phyloP scores from a whole-genome alignment of 2,329 filamentous ascomycete species.

The Cryphonectria naterciae region DNA sequence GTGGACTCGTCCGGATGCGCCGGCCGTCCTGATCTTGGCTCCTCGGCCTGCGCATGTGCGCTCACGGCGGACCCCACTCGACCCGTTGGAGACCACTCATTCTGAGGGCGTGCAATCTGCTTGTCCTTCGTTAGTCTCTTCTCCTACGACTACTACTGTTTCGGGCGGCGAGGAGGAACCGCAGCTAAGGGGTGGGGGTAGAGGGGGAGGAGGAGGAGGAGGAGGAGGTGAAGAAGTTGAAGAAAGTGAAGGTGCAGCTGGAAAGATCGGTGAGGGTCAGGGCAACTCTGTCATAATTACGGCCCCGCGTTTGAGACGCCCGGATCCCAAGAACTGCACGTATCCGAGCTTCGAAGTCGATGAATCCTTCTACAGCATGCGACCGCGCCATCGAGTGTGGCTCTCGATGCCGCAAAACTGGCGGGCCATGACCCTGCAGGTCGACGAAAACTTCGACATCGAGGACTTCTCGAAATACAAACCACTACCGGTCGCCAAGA shows the following conservation, averaged over 20 bases:
- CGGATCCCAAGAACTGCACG: not conserved
- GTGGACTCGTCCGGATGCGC: not conserved
- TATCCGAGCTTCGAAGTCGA: conserved; percentile 1
- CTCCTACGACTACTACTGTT: not conserved
- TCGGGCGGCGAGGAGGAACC: not conserved
- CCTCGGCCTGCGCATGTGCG: conserved; percentile 12
- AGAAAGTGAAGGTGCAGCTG: not conserved
- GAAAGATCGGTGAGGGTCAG: not conserved
- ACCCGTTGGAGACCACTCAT: not conserved
- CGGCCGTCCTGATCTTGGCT: conserved; percentile 5
- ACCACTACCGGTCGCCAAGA: not conserved
- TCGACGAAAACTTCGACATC: conserved; percentile 8
- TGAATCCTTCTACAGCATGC: not conserved
- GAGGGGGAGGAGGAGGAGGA: not conserved
- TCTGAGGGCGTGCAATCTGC: not conserved
- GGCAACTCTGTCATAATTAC: not conserved
- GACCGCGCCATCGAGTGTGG: not conserved
- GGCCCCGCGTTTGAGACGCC: conserved; percentile 1
- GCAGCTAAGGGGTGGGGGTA: not conserved
- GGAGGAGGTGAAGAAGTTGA: not conserved
- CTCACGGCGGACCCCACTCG: not conserved
- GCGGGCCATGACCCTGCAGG: not conserved
- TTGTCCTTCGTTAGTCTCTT: not conserved
- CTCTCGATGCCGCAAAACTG: not conserved
- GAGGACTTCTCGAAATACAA: not conserved